phyloP scores from a whole-genome alignment of 352 stramenopile genomes.

The Achlya hypogyna region DNA sequence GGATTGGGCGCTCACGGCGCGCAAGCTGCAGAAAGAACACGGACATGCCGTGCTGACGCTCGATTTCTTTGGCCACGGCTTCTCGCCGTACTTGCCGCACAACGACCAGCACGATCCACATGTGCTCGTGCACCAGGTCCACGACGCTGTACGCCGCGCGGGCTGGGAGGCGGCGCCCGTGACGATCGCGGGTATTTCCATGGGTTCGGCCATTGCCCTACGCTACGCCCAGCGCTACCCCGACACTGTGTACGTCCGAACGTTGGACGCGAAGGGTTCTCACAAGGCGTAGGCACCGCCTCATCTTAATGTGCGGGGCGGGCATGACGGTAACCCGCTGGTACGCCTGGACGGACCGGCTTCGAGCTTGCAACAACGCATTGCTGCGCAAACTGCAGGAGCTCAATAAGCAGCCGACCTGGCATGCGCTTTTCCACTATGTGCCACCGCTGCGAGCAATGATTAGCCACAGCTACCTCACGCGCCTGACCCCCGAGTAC shows the following conservation, averaged over 20 bases:
- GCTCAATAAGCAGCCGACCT: neutral
- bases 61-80: constrained; percentile 15
- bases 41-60: constrained; percentile 6
- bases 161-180: constrained; percentile 2
- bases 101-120: neutral
- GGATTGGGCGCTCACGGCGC: constrained; percentile 9
- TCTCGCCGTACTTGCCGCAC: neutral
- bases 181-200: constrained; percentile 9
- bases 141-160: neutral
- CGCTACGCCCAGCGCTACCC: constrained; percentile 5
- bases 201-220: constrained; percentile 4
- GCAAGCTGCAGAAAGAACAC: neutral
- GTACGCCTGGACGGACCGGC: neutral
- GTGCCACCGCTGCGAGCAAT: neutral
- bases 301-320: constrained; percentile 8
- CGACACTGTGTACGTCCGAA: constrained; percentile 1
- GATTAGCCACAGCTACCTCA: constrained; percentile 4
- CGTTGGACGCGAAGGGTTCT: neutral
- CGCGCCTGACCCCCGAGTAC: neutral
- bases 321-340: neutral
- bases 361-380: neutral
- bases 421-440: neutral
- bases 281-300: neutral
- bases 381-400: neutral
- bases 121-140: constrained; percentile 8